Evolutionary conservation across 1,139 yeast genomes (phyloP), one percentile per base, ranked within the genome.

Genomic region (Yamadazyma oceani): DNA sequence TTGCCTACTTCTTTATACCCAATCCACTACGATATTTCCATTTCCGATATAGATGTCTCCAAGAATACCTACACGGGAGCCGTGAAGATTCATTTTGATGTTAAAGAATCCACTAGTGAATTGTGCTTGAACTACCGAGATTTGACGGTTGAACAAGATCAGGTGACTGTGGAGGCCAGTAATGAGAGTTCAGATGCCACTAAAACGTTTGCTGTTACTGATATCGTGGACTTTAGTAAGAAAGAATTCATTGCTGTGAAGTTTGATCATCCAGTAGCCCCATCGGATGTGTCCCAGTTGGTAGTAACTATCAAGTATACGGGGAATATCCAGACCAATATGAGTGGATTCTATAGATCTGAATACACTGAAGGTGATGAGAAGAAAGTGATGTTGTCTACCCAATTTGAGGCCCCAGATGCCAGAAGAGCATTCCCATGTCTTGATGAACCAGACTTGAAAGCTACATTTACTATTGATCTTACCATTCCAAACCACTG

Each of bases 341-440:
- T 85, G 86, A 82, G 85, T 25, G 92, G 94, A 13, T 84, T 85
- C 63, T 85, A 85, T 66, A 78, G 92, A 55, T 85, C 95, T 5
- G 76, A 80, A 27, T 87, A 87, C 62, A 61, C 64, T 35, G 73
- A 75, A 47, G 66, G 80, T 37, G 89, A 85, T 8, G 71, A 70
- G 43, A 71, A 75, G 34, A 79, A 81, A 54, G 77, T 73, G 46
- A 75, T 84, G 69, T 82, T 87, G 33, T 80, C 90, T 26, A 85
- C 95, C 31, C 95, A 85, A 63, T 83, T 85, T 74, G 95, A 85
- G 62, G 85, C 95, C 24, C 83, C 90, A 21, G 90, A 85, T 57
- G 88, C 90, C 37, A 80, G 95, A 60, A 74, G 88, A 53, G 90
- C 94, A 1, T 82, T 85, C 65, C 95, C 95, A 13, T 84, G 87